Evolutionary conservation across 2,329 filamentous ascomycete genomes (phyloP), one percentile per base, ranked within the genome.

Genomic region (Diaporthe aspalathi): DNA sequence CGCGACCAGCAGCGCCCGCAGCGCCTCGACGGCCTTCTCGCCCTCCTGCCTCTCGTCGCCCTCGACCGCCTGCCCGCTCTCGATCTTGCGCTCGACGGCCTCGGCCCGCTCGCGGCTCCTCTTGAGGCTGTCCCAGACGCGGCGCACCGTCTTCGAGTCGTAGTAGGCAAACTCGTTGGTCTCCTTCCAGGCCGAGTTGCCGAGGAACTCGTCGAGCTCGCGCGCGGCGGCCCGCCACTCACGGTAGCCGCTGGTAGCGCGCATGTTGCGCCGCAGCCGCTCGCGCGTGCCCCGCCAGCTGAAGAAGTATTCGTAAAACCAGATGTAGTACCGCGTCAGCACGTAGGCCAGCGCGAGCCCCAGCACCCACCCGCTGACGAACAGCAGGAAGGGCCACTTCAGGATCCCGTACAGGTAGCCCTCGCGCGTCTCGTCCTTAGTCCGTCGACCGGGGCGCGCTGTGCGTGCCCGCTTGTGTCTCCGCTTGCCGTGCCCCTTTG

Each of bases 381-480:
- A 88, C 43, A 94, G 81, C 43, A 99, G 86, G 75, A 99, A 88
- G 2, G 96, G 96, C 92, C 95, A 98, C 81, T 98, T 98, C 66
- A 97, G 85, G 54, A 99, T 80, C 1, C 89, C 90, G 80, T 99
- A 99, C 14, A 97, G 87, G 79, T 96, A 94, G 24, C 96, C 96
- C 83, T 99, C 96, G 75, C 96, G 87, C 2, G 95, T 98, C 85
- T 99, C 96, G 79, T 99, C 96, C 77, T 91, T 93, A 74, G 89
- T 92, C 71, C 92, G 86, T 24, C 86, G 86, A 38, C 88, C 87
- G 8, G 86, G 65, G 75, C 77, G 45, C 71, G 76, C 73, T 67
- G 76, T 68, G 73, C 77, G 60, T 74, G 73, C 43, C 72, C 77
- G 50, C 77, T 78, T 70, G 77, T 82, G 76, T 78, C 79, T 73